phyloP scores from a whole-genome alignment of 768 basidiomycete species.

The Lactarius sp. region DNA sequence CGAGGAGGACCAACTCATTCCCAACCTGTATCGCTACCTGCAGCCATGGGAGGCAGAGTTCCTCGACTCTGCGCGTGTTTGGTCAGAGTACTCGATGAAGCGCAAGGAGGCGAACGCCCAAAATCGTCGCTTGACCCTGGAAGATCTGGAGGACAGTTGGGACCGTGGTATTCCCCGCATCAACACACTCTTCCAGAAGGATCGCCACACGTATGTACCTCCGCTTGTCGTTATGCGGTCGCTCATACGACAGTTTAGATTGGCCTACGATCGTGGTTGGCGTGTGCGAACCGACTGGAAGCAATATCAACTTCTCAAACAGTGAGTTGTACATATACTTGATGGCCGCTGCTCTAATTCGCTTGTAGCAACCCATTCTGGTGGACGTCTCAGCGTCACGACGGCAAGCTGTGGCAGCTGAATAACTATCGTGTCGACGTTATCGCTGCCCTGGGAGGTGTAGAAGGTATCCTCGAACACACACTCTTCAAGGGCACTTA shows the following conservation, averaged over 20 bases:
- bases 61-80: conserved; percentile 95
- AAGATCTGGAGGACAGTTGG: conserved; percentile 98
- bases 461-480: conserved; percentile 94
- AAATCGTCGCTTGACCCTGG: conserved; percentile 92
- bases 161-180: conserved; percentile 98
- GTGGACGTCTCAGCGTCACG: conserved; percentile 98
- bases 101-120: conserved; percentile 99
- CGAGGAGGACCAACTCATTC: conserved; percentile 91
- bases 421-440: conserved; percentile 99
- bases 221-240: conserved; percentile 4
- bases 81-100: conserved; percentile 99
- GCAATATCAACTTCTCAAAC: conserved; percentile 89
- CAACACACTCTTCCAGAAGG: conserved; percentile 99
- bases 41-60: conserved; percentile 99
- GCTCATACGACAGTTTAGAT: conserved; percentile 35
- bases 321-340: conserved; percentile 44
- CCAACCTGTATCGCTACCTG: conserved; percentile 94
- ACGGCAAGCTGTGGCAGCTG: conserved; percentile 93
- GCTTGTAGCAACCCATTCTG: conserved; percentile 84
- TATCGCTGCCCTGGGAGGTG: conserved; percentile 95
- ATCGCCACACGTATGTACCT: conserved; percentile 74
- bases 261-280: conserved; percentile 99
- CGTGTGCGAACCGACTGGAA: conserved; percentile 98
- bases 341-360: background rate
- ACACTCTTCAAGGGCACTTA: conserved; percentile 97